Conservation (phyloP, 257 asterid genomes). For the Nicotiana benthamiana region DNA sequence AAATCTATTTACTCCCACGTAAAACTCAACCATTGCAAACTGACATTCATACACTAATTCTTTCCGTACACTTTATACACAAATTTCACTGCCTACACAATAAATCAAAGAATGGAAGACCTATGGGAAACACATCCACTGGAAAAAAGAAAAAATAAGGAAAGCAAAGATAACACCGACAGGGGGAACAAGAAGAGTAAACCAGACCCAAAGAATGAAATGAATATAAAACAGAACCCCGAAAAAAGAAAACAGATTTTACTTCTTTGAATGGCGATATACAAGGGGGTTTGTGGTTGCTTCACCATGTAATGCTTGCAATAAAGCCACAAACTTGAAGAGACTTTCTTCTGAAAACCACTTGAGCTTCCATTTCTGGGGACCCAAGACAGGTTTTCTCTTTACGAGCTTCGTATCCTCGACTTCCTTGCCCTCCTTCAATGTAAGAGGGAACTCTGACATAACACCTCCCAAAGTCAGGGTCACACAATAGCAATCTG, state of each 20-base stretch:
- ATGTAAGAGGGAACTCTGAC: constrained; percentile 10
- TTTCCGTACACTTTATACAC: not conserved
- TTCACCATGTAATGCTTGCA: constrained; percentile 28
- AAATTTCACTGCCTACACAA: constrained; percentile 3
- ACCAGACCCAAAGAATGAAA: constrained; percentile 31
- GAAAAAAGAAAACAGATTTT: not conserved
- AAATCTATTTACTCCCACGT: not conserved
- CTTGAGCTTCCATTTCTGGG: constrained; percentile 33
- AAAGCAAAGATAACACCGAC: not conserved
- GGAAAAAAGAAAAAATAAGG: constrained; percentile 4
- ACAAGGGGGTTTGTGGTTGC: constrained; percentile 13
- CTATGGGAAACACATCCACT: constrained; percentile 15
- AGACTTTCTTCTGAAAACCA: constrained; percentile 32
- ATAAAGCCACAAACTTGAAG: constrained; percentile 29
- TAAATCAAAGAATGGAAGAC: constrained; percentile 21
- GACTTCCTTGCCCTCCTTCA: constrained; percentile 4
- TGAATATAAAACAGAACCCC: constrained; percentile 13
- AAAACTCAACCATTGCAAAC: not conserved
- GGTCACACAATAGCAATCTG: constrained; percentile 16
- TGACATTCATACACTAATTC: not conserved
- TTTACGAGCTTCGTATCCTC: not conserved
- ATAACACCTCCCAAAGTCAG: constrained; percentile 18
- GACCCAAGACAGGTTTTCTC: constrained; percentile 12
- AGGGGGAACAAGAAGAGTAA: constrained; percentile 10
- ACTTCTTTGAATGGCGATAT: constrained; percentile 3